Evolutionary conservation across 2,329 filamentous ascomycete species (phyloP).

Genomic region (Nemania sp.): DNA sequence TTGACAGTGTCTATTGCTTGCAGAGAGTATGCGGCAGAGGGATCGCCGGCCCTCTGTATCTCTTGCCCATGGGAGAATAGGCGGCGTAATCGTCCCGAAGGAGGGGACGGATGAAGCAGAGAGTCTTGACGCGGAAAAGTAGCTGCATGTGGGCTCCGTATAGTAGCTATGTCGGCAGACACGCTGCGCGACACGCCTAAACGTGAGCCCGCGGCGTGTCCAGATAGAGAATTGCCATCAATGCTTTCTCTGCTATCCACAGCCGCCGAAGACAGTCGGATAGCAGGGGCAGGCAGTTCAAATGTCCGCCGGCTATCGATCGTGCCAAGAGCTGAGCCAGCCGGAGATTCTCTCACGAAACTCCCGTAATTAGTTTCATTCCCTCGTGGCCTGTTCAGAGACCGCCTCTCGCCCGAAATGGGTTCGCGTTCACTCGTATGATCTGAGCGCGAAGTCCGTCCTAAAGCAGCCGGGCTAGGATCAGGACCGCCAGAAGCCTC

Average conservation of each 20-base stretch:
- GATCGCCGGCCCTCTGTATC: constrained; percentile 41
- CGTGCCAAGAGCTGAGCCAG: constrained; percentile 26
- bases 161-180: constrained; percentile 36
- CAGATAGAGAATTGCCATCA: background rate
- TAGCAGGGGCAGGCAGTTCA: constrained; percentile 58
- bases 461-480: constrained; percentile 36
- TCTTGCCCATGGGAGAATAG: constrained; percentile 46
- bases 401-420: constrained; percentile 43
- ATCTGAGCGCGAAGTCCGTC: constrained; percentile 24
- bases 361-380: constrained; percentile 56
- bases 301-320: constrained; percentile 46
- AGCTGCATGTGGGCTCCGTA: constrained; percentile 17
- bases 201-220: constrained; percentile 26
- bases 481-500: constrained; percentile 32
- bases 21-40: constrained; percentile 48
- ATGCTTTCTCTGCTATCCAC: constrained; percentile 26
- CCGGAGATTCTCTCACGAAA: constrained; percentile 50
- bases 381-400: constrained; percentile 44
- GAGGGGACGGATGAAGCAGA: constrained; percentile 29
- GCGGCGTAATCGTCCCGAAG: constrained; percentile 42
- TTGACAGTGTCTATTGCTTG: constrained; percentile 59
- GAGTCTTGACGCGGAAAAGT: constrained; percentile 25
- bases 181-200: constrained; percentile 42
- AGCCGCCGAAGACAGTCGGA: constrained; percentile 45
- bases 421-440: constrained; percentile 34